A percentile compares a stretch with the other conserved stretches of the same genome.
phyloP scores from a whole-genome alignment of 768 basidiomycete species.

The Phaeotremella skinneri region DNA sequence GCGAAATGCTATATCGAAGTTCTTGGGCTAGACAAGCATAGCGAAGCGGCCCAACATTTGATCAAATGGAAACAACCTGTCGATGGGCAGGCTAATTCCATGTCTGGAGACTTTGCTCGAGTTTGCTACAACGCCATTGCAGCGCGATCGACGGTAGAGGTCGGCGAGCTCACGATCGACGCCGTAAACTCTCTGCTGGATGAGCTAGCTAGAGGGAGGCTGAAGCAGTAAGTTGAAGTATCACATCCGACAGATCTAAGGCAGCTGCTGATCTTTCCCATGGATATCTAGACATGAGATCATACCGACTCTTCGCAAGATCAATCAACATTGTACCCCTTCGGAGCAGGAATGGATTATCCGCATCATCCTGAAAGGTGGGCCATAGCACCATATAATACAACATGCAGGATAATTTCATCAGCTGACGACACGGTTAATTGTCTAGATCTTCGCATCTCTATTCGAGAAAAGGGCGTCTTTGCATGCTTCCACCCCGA shows the following conservation, averaged over 20 bases:
- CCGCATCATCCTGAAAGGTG: slow-evolving; percentile 93
- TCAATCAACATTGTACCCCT: slow-evolving; percentile 63
- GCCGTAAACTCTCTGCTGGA: slow-evolving; percentile 80
- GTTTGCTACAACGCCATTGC: slow-evolving; percentile 82
- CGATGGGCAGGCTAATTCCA: slow-evolving; percentile 37
- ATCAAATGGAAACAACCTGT: slow-evolving; percentile 72
- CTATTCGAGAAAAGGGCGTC: slow-evolving; percentile 89
- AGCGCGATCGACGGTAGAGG: slow-evolving; percentile 69
- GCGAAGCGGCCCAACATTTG: slow-evolving; percentile 76
- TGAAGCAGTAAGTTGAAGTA: slow-evolving; percentile 33
- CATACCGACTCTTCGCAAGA: slow-evolving; percentile 70
- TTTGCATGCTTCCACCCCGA: slow-evolving; percentile 90
- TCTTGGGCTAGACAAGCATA: slow-evolving; percentile 74
- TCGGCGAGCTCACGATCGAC: slow-evolving; percentile 67
- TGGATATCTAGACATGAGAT: slow-evolving; percentile 66
- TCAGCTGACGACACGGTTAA: not conserved
- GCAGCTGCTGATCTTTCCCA: not conserved
- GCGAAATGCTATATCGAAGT: slow-evolving; percentile 90
- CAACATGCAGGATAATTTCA: not conserved
- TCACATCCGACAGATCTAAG: not conserved
- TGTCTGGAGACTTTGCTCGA: slow-evolving; percentile 77
- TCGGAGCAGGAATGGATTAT: slow-evolving; percentile 93
- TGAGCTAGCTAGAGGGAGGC: slow-evolving; percentile 69
- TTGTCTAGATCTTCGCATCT: slow-evolving; percentile 76
- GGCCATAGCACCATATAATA: not conserved